phyloP scores from a whole-genome alignment of 352 stramenopile genomes.

The Globisporangium splendens region DNA sequence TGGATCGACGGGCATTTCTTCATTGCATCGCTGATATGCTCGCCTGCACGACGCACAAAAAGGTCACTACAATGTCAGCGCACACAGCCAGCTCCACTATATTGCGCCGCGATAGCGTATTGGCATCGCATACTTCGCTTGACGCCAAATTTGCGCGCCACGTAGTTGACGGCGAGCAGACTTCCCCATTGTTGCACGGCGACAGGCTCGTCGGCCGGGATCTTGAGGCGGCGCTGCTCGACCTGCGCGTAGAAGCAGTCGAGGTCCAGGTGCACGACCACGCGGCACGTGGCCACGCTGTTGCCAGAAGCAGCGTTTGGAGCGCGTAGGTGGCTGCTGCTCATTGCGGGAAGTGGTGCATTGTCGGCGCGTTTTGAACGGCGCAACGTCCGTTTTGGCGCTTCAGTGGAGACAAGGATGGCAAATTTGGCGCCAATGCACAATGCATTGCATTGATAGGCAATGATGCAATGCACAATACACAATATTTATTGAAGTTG shows the following conservation, averaged over 20 bases:
- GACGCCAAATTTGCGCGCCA: slow-evolving; percentile 68
- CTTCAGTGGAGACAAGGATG: neutral
- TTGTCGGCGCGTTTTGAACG: neutral
- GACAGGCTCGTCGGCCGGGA: slow-evolving; percentile 56
- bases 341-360: neutral
- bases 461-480: no score
- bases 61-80: neutral
- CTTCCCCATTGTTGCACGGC: slow-evolving; percentile 84
- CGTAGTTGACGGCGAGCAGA: slow-evolving; percentile 84
- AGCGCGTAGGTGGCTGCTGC: no score
- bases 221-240: slow-evolving; percentile 67
- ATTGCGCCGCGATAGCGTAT: no score
- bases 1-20: slow-evolving; percentile 83
- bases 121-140: slow-evolving; percentile 30
- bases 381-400: neutral
- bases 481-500: neutral
- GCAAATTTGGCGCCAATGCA: slow-evolving; percentile 1
- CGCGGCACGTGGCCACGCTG: slow-evolving; percentile 23
- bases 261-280: slow-evolving; percentile 83
- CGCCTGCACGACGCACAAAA: slow-evolving; percentile 27
- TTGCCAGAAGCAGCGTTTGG: no score
- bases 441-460: neutral
- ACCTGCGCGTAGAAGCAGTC: slow-evolving; percentile 90
- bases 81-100: no score
- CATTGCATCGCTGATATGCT: slow-evolving; percentile 49